Conservation (phyloP, 2,329 filamentous ascomycete species). For the Cladosporium velox region DNA sequence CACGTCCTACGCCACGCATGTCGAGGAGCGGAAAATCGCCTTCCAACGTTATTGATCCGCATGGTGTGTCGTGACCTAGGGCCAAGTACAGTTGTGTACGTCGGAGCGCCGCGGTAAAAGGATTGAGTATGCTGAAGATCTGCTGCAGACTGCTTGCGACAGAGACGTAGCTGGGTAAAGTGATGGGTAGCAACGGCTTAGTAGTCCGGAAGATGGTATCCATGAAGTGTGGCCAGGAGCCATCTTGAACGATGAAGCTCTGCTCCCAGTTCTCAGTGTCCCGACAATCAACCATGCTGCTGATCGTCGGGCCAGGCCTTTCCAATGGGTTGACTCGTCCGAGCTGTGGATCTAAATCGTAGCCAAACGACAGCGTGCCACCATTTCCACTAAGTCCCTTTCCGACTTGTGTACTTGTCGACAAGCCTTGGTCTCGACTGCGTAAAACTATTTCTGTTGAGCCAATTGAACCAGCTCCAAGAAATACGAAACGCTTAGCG, state of each 20-base stretch:
- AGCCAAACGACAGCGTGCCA: not conserved
- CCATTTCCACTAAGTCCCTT: not conserved
- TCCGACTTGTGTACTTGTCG: constrained; percentile 40
- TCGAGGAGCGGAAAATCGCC: constrained; percentile 62
- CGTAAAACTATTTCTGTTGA: constrained; percentile 59
- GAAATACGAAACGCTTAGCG: constrained; percentile 64
- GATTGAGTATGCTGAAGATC: not conserved
- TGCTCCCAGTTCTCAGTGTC: constrained; percentile 57
- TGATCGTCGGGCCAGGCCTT: not conserved
- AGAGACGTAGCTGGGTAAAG: constrained; percentile 44
- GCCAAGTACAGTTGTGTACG: constrained; percentile 60
- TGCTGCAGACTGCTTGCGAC: not conserved
- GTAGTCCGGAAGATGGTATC: not conserved
- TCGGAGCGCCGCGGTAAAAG: not conserved
- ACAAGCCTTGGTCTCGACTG: constrained; percentile 51
- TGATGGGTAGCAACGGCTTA: constrained; percentile 42
- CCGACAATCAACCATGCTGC: constrained; percentile 43
- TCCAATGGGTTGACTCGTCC: not conserved
- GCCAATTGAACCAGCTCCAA: constrained; percentile 65
- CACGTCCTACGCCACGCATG: constrained; percentile 59
- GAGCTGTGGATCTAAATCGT: not conserved
- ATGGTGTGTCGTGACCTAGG: constrained; percentile 67
- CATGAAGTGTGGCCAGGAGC: constrained; percentile 54
- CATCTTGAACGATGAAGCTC: constrained; percentile 66
- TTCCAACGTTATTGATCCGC: constrained; percentile 61